These are phyloP conservation scores for Tetracladium maxilliforme DNA, from an alignment of 2,329 filamentous ascomycete species.

Conservation along the genomic window DNA sequence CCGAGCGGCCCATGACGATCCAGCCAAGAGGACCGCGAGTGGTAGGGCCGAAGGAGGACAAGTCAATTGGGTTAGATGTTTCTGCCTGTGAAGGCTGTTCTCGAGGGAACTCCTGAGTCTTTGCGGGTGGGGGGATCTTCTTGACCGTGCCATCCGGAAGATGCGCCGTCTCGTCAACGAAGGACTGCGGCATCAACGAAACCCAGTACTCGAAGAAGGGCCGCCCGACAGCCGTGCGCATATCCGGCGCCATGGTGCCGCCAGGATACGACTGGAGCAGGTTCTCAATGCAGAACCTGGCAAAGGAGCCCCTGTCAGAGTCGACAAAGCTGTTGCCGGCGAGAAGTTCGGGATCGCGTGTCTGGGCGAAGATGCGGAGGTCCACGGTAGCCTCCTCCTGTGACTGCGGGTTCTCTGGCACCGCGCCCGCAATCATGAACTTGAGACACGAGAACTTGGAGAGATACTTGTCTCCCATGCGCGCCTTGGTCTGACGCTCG, in stretches of 20 bases:
- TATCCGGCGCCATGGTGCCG: conserved; percentile 21
- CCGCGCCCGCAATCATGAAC: conserved; percentile 20
- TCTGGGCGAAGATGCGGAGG: conserved; percentile 29
- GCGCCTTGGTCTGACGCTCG: conserved; percentile 20
- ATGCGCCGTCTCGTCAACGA: conserved; percentile 8
- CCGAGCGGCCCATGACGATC: conserved; percentile 9
- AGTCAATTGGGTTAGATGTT: not conserved
- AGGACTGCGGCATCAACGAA: conserved; percentile 10
- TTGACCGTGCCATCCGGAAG: conserved; percentile 8
- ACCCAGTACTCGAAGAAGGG: conserved; percentile 13
- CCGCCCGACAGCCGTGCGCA: conserved; percentile 18
- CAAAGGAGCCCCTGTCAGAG: conserved; percentile 22
- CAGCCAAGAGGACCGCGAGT: conserved; percentile 4
- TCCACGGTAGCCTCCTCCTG: conserved; percentile 33
- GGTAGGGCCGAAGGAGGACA: conserved; percentile 3
- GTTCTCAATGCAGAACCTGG: conserved; percentile 20
- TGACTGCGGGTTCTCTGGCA: conserved; percentile 20
- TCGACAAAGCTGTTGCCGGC: conserved; percentile 19
- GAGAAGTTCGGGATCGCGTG: conserved; percentile 15
- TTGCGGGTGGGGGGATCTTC: conserved; percentile 2
- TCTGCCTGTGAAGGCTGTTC: conserved; percentile 2
- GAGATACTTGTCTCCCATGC: conserved; percentile 14
- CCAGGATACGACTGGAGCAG: conserved; percentile 25
- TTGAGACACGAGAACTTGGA: conserved; percentile 17
- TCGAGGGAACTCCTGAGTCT: conserved; percentile 3